phyloP scores from a whole-genome alignment of 1,284 basidiomycete species.

The Inonotus hispidus region DNA sequence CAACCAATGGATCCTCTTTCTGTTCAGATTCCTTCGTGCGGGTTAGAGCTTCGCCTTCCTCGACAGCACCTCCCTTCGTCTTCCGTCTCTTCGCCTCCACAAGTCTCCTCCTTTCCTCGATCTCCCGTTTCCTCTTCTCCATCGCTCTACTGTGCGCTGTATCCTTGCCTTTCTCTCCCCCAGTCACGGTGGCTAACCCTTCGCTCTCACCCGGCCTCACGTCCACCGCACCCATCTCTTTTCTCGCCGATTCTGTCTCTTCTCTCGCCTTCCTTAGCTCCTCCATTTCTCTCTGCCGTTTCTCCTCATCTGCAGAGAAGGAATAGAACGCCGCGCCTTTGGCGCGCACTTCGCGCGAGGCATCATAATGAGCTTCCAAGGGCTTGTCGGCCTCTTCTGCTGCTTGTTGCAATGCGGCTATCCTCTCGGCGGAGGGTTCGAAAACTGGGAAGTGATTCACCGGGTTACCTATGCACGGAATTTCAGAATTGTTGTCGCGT shows the following conservation, averaged over 20 bases:
- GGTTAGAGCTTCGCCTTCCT: conserved; percentile 18
- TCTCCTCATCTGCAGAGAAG: conserved; percentile 79
- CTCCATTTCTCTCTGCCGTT: conserved; percentile 72
- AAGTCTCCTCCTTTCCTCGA: conserved; percentile 70
- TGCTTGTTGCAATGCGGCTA: conserved; percentile 71
- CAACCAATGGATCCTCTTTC: conserved; percentile 42
- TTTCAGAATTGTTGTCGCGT: conserved; percentile 5
- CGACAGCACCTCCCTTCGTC: conserved; percentile 28
- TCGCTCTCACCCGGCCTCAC: conserved; percentile 58
- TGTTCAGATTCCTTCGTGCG: conserved; percentile 9
- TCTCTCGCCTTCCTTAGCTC: conserved; percentile 58
- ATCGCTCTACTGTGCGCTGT: conserved; percentile 51
- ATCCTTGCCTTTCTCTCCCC: conserved; percentile 16
- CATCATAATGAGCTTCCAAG: conserved; percentile 77
- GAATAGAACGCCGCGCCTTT: conserved; percentile 88
- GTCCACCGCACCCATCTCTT: conserved; percentile 54
- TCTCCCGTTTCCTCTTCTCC: conserved; percentile 74
- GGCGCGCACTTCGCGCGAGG: conserved; percentile 72
- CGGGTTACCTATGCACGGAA: conserved; percentile 54
- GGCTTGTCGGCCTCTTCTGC: conserved; percentile 71
- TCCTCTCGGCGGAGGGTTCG: conserved; percentile 73
- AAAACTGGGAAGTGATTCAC: conserved; percentile 82
- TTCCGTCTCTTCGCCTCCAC: conserved; percentile 81
- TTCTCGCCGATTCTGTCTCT: conserved; percentile 67
- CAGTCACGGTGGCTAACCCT: conserved; percentile 41